Conservation (phyloP, 75 land plant species). For the Adiantum capillusveneris region DNA sequence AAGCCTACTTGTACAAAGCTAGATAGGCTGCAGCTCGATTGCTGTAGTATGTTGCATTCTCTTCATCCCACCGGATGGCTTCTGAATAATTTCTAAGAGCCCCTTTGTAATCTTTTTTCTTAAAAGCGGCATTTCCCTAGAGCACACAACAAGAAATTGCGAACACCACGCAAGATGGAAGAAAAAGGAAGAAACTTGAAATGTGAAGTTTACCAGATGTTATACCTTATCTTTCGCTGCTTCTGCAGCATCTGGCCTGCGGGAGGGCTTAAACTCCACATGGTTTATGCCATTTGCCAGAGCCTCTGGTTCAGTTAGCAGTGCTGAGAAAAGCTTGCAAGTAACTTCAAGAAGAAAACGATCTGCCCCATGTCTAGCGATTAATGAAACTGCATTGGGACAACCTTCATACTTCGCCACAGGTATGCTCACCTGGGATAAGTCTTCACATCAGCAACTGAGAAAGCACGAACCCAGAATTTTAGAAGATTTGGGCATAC, state of each 20-base stretch:
- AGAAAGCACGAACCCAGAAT: not conserved
- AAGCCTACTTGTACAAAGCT: conserved; percentile 33
- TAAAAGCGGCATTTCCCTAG: conserved; percentile 88
- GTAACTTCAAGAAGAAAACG: conserved; percentile 82
- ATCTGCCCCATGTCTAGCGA: conserved; percentile 80
- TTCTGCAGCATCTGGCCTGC: conserved; percentile 56
- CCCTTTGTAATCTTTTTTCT: conserved; percentile 73
- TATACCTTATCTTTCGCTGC: conserved; percentile 91
- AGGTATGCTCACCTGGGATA: conserved; percentile 63
- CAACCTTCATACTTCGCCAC: conserved; percentile 53
- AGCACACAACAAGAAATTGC: not conserved
- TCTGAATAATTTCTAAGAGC: conserved; percentile 69
- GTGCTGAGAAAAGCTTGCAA: conserved; percentile 47
- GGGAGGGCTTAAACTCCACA: not conserved
- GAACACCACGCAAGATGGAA: no score
- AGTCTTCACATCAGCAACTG: not conserved
- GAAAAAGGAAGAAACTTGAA: no score
- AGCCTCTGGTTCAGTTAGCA: conserved; percentile 49
- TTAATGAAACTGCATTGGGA: conserved; percentile 69
- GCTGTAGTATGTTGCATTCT: conserved; percentile 68
- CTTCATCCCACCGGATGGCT: conserved; percentile 67
- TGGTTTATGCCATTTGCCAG: conserved; percentile 21
- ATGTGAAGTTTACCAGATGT: no score
- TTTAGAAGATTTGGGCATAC: conserved; percentile 17
- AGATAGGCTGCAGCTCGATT: conserved; percentile 84